Evolutionary conservation across 352 stramenopile species (phyloP), one percentile per base, ranked within the genome.

Genomic region (Stramenopiles sp.): DNA sequence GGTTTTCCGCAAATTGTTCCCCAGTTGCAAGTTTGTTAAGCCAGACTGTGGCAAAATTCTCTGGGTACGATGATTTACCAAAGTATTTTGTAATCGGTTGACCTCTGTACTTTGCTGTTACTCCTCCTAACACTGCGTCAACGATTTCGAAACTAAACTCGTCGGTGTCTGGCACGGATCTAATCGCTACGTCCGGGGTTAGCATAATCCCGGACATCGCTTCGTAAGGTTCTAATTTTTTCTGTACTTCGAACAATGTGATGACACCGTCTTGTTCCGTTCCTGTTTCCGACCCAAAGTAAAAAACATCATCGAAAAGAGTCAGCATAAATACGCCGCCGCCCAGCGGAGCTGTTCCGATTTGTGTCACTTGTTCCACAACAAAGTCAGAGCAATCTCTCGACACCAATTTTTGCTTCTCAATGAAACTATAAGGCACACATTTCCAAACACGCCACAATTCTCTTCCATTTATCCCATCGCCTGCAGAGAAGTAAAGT

Each of bases 401-500:
- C n/a, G n/a, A n/a, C n/a, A n/a, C n/a, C n/a, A n/a, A n/a, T n/a
- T n/a, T n/a, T n/a, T 63, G 43, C 12, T 12, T 63, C 12, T 12
- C 43, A 63, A 63, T 12, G 25, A 63, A 63, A 18, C 12, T 63
- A 63, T 63, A 25, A 63, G 12, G 12, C 12, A 12, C 12, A 63
- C 25, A 25, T 25, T 18, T 63, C 12, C 25, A 25, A 12, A 63
- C 43, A 1, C 79, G 49, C 85, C 86, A 91, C 1, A 92, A 82
- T 71, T 92, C 86, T 35, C 81, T 76, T 3, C 86, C 86, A 53
- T 82, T 68, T 0, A 43, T 34, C 3, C 25, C 43, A 48, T 88
- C 80, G 2, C 76, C 76, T 0, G 83, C 86, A n/a, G 79, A 71
- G 33, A 87, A 89, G 32, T 83, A 84, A 25, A 92, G 79, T 63